phyloP scores from a whole-genome alignment of 441 rosid genomes.

The Croton laevigatus region DNA sequence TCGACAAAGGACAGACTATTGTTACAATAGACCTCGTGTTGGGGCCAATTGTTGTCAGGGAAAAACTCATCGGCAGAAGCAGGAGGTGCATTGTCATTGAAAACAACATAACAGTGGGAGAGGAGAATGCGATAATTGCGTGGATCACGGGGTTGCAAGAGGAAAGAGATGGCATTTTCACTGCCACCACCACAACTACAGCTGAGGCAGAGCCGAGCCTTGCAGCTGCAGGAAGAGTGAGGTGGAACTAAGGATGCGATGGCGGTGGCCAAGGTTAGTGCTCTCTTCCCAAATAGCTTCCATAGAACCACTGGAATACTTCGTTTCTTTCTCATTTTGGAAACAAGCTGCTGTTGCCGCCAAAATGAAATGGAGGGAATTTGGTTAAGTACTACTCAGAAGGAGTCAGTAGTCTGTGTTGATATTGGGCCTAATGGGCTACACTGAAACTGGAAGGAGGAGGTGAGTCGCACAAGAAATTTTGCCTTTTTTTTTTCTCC shows the following conservation, averaged over 20 bases:
- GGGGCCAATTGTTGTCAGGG: conserved; percentile 48
- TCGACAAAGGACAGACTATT: not conserved
- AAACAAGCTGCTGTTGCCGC: too few species aligned
- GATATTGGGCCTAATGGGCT: not conserved
- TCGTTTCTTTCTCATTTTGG: conserved; percentile 47
- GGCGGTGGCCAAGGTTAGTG: conserved; percentile 42
- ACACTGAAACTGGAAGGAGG: too few species aligned
- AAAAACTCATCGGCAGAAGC: conserved; percentile 21
- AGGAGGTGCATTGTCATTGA: conserved; percentile 45
- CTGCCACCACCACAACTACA: conserved; percentile 16
- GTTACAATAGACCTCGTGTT: conserved; percentile 42
- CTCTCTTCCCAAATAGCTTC: conserved; percentile 44
- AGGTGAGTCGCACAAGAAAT: too few species aligned
- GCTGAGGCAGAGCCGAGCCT: conserved; percentile 34
- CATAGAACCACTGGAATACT: conserved; percentile 62
- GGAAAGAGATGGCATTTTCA: conserved; percentile 36
- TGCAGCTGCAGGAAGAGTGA: conserved; percentile 26
- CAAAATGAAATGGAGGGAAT: not conserved
- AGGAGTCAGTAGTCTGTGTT: too few species aligned
- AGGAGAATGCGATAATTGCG: conserved; percentile 54
- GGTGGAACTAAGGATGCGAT: conserved; percentile 37
- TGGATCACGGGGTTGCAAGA: conserved; percentile 56
- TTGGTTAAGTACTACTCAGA: not conserved
- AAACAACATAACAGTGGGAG: conserved; percentile 48
- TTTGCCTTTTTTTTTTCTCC: too few species aligned